These are phyloP conservation scores for Dothiorella sarmentorum DNA, from an alignment of 2,329 filamentous ascomycete genomes.

Conservation along the genomic window DNA sequence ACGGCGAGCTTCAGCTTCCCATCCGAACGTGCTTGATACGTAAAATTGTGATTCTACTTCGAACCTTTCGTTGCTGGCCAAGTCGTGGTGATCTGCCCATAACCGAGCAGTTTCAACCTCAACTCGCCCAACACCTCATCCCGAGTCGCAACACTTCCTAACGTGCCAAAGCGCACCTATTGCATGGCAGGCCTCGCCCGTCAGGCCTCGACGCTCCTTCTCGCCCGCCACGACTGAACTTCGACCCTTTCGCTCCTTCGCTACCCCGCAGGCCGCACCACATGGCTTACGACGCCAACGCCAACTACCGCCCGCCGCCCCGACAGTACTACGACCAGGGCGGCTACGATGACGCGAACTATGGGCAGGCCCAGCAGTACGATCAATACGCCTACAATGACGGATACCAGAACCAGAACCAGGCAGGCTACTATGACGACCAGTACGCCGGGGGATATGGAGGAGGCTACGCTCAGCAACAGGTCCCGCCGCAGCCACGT, in stretches of 20 bases:
- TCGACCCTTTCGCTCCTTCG: not conserved
- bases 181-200: not conserved
- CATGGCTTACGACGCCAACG: slow-evolving; percentile 42
- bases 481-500: slow-evolving; percentile 22
- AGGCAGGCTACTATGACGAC: slow-evolving; percentile 29
- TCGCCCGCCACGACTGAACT: not conserved
- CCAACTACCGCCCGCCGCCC: slow-evolving; percentile 33
- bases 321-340: slow-evolving; percentile 34
- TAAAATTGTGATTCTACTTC: slow-evolving; percentile 6
- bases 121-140: not conserved
- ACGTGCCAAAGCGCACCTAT: slow-evolving; percentile 14
- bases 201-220: not conserved
- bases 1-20: slow-evolving; percentile 6
- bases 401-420: slow-evolving; percentile 28
- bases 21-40: not conserved
- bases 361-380: slow-evolving; percentile 28
- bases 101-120: slow-evolving; percentile 12
- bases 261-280: not conserved
- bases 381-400: slow-evolving; percentile 36
- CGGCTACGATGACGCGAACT: slow-evolving; percentile 24
- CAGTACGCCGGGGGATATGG: slow-evolving; percentile 6
- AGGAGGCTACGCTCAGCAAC: slow-evolving; percentile 25
- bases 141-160: not conserved
- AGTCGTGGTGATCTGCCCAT: slow-evolving; percentile 12
- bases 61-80: not conserved